Evolutionary conservation across 2,329 filamentous ascomycete species (phyloP), one percentile per base, ranked within the genome.

Genomic region (Emmonsia crescens): DNA sequence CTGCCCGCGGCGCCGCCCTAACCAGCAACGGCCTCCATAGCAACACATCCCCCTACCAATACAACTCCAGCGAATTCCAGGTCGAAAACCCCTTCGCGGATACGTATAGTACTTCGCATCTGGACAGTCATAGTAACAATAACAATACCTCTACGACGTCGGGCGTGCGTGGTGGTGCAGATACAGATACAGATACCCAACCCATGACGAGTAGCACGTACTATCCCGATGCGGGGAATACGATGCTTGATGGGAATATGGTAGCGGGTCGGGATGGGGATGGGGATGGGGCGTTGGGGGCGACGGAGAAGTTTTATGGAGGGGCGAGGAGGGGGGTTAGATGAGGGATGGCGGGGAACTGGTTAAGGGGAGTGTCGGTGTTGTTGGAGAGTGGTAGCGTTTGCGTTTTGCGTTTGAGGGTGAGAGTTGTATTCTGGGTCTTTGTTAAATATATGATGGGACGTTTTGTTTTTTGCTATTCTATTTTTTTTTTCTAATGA

Each of bases 41-140:
- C 48, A 61, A 61, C 56, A 62, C 14, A 3, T 29, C 33, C 6
- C 64, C 67, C 29, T 73, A 72, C 59, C 71, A 76, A 60, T 76
- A 76, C 59, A 73, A 72, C 10, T 67, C 75, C 8, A 70, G 72
- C 52, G 73, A 76, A 46, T 76, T 73, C 62, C 72, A 74, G 59
- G 73, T 76, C 24, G 74, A 74, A 62, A 75, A 77, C 61, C 75
- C 75, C 8, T 77, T 77, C 56, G 75, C 74, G 5, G 75, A 77
- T 42, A 65, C 61, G 40, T 64, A 60, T 65, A 68, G 68, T 46
- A 66, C 64, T 52, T 60, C 68, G 2, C 21, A 9, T 6, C 31
- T 29, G 12, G 51, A 61, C 31, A 57, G 24, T 14, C 21, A 33
- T n/a, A 36, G 42, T 36, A 38, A 58, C 8, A 36, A 29, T 33